phyloP scores from a whole-genome alignment of 768 basidiomycete genomes.

The Stropharia rugosoannulata region DNA sequence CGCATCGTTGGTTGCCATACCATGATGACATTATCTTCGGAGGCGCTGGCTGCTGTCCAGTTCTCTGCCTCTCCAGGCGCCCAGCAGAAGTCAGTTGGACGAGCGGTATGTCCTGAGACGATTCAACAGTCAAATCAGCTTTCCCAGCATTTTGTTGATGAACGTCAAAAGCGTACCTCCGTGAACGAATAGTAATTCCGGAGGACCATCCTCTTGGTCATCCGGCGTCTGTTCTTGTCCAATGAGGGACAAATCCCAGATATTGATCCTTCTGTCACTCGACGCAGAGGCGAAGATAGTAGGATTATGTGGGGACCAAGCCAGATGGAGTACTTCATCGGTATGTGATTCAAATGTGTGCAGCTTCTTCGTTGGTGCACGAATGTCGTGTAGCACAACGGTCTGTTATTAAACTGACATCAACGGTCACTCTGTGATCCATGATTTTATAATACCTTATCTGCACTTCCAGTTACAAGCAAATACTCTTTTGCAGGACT shows the following conservation, averaged over 20 bases:
- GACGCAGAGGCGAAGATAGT: slow-evolving; percentile 95
- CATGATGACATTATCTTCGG: slow-evolving; percentile 97
- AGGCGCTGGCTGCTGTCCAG: slow-evolving; percentile 86
- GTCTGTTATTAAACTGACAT: slow-evolving; percentile 49
- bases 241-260: slow-evolving; percentile 93
- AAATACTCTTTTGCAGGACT: slow-evolving; percentile 80
- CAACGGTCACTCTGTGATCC: not conserved
- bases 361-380: slow-evolving; percentile 68
- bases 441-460: slow-evolving; percentile 62
- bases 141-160: not conserved
- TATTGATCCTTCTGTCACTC: slow-evolving; percentile 88
- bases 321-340: slow-evolving; percentile 90
- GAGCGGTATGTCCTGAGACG: slow-evolving; percentile 72
- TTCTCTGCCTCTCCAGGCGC: slow-evolving; percentile 79
- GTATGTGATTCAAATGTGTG: slow-evolving; percentile 93
- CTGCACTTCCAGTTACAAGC: slow-evolving; percentile 88
- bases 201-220: slow-evolving; percentile 97
- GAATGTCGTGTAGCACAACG: slow-evolving; percentile 83
- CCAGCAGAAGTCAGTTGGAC: slow-evolving; percentile 95
- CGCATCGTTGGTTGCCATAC: slow-evolving; percentile 97
- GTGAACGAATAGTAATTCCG: slow-evolving; percentile 93
- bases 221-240: slow-evolving; percentile 97
- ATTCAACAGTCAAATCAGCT: slow-evolving; percentile 7
- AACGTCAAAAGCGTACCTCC: slow-evolving; percentile 59
- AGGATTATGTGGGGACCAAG: slow-evolving; percentile 93